A percentile compares a stretch with the other conserved stretches of the same genome.
Conservation (phyloP, 805 yeast species). For the Metschnikowia aberdeeniae region DNA sequence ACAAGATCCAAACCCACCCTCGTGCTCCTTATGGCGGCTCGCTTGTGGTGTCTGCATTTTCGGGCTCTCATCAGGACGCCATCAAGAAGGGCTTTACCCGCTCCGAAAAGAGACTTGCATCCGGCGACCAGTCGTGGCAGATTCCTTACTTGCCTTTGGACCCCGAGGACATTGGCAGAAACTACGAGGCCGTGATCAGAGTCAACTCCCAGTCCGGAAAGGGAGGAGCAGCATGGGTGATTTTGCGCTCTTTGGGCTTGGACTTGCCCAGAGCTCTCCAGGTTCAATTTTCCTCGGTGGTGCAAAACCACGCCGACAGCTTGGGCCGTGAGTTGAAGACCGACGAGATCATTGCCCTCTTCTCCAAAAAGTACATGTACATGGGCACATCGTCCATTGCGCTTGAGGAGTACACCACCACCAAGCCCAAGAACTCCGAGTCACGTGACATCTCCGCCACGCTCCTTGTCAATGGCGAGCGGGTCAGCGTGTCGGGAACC, state of each 20-base stretch:
- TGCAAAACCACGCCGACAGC: constrained; percentile 60
- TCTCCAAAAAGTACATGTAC: constrained; percentile 51
- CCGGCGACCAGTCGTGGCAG: constrained; percentile 47
- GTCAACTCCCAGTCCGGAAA: constrained; percentile 86
- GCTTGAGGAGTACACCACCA: constrained; percentile 24
- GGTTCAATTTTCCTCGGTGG: constrained; percentile 60
- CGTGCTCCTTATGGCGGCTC: constrained; percentile 83
- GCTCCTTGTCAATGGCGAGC: constrained; percentile 17
- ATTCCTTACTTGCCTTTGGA: constrained; percentile 77
- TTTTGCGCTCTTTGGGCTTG: constrained; percentile 63
- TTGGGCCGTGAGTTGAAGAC: constrained; percentile 67
- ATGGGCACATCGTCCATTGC: constrained; percentile 15
- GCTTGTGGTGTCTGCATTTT: constrained; percentile 73
- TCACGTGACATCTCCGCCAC: constrained; percentile 22
- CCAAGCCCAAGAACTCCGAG: constrained; percentile 18
- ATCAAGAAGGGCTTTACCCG: constrained; percentile 61
- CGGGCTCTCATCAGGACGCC: constrained; percentile 72
- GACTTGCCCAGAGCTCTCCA: constrained; percentile 73
- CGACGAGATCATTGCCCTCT: constrained; percentile 57
- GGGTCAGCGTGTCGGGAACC: constrained; percentile 45
- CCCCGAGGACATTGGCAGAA: constrained; percentile 78
- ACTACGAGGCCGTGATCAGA: constrained; percentile 76
- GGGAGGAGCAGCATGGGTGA: constrained; percentile 85
- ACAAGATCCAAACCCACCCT: constrained; percentile 68
- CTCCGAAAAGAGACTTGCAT: constrained; percentile 51